phyloP scores from a whole-genome alignment of 169 alveolate species.

The Plasmodium gonderi region DNA sequence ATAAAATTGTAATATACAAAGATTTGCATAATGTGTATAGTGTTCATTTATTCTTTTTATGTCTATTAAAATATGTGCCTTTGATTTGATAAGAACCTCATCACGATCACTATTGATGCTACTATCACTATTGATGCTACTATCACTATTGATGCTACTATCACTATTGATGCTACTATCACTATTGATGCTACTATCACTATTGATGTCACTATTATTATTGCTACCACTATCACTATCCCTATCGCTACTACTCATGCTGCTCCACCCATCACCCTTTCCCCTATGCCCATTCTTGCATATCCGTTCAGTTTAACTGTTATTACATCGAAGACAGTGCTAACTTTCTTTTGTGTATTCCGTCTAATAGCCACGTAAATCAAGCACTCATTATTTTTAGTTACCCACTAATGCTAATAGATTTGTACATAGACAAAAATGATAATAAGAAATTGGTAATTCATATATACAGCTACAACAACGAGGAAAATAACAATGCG shows the following conservation, averaged over 20 bases:
- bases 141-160: no score
- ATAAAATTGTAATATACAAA: slow-evolving; percentile 53
- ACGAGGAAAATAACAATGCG: slow-evolving; percentile 18
- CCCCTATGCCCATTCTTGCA: neutral
- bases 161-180: no score
- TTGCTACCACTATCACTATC: no score
- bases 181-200: no score
- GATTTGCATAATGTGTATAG: neutral
- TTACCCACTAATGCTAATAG: slow-evolving; percentile 65
- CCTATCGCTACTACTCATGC: neutral
- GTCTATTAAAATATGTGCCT: neutral
- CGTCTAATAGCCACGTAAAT: slow-evolving; percentile 55
- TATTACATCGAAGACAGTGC: slow-evolving; percentile 61
- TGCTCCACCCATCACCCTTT: neutral
- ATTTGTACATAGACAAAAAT: slow-evolving; percentile 62
- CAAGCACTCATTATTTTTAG: slow-evolving; percentile 61
- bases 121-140: no score
- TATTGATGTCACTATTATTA: no score
- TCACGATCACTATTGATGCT: no score
- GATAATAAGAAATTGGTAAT: slow-evolving; percentile 55
- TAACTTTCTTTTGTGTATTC: slow-evolving; percentile 54
- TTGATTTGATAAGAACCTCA: no score
- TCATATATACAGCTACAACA: slow-evolving; percentile 52
- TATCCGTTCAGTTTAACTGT: slow-evolving; percentile 50
- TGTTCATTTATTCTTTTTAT: neutral